phyloP scores from a whole-genome alignment of 2,329 filamentous ascomycete species.

The Aspergillus ibericus region DNA sequence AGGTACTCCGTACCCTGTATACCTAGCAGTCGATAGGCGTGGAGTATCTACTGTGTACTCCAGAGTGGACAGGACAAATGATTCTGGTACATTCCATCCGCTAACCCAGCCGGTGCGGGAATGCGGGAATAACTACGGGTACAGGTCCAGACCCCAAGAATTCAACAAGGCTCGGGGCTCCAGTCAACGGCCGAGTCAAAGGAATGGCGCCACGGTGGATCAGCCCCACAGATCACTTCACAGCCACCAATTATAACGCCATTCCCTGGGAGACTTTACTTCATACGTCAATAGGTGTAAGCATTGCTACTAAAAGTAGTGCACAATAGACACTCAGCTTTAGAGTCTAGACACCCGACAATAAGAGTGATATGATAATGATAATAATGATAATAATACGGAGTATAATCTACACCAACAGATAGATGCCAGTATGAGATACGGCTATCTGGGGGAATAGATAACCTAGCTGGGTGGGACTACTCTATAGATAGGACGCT shows the following conservation, averaged over 20 bases:
- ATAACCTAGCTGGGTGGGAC: not conserved
- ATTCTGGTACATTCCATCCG: not conserved
- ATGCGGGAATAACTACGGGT: not conserved
- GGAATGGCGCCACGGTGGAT: not conserved
- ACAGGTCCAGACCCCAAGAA: not conserved
- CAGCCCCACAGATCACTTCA: not conserved
- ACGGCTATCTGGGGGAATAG: not conserved
- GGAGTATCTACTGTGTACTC: too few relatives aligned
- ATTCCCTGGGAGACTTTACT: not conserved
- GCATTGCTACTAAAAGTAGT: not conserved
- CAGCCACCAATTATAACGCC: not conserved
- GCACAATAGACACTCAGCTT: not conserved
- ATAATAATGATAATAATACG: too few relatives aligned
- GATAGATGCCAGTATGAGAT: too few relatives aligned
- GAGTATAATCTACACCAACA: not conserved
- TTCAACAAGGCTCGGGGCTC: not conserved
- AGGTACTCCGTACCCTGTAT: too few relatives aligned
- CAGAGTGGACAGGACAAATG: slow-evolving; percentile 23
- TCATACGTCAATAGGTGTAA: not conserved
- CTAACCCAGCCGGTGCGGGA: not conserved
- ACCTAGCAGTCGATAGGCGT: too few relatives aligned
- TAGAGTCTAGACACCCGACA: not conserved
- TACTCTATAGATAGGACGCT: too few relatives aligned
- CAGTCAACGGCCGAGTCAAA: not conserved
- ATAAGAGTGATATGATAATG: not conserved